phyloP scores from a whole-genome alignment of 2,329 filamentous ascomycete species.

The Tolypocladium pustulatum region DNA sequence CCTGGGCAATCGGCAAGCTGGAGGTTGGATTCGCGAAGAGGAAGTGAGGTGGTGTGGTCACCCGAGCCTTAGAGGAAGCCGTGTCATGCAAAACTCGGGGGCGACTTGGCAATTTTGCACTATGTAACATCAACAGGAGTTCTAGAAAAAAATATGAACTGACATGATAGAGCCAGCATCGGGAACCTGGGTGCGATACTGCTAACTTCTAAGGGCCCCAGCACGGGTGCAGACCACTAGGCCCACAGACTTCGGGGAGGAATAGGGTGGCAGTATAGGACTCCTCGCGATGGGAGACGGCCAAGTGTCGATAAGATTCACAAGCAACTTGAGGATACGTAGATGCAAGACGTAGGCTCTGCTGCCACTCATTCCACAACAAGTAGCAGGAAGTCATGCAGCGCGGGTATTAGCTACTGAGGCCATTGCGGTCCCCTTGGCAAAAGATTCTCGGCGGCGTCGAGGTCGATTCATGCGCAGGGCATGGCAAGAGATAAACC shows the following conservation, averaged over 20 bases:
- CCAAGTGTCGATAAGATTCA: not conserved
- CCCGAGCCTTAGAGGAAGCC: not conserved
- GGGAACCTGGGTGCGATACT: not conserved
- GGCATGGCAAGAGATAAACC: not conserved
- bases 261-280: not conserved
- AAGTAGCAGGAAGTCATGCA: not conserved
- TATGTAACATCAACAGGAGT: slow-evolving; percentile 8
- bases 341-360: not conserved
- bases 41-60: slow-evolving; percentile 12
- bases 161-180: slow-evolving; percentile 5
- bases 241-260: not conserved
- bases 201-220: not conserved
- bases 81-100: not conserved
- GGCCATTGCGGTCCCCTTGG: no score
- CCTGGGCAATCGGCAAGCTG: slow-evolving; percentile 67
- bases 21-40: slow-evolving; percentile 64
- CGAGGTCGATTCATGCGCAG: not conserved
- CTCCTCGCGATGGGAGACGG: not conserved
- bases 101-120: slow-evolving; percentile 1
- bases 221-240: not conserved
- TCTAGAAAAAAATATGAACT: slow-evolving; percentile 4
- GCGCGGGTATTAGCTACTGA: not conserved
- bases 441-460: not conserved
- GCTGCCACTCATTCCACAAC: not conserved
- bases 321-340: not conserved